Evolutionary conservation across 1,139 yeast genomes (phyloP).

Genomic region (Geotrichum cucujoidarum): DNA sequence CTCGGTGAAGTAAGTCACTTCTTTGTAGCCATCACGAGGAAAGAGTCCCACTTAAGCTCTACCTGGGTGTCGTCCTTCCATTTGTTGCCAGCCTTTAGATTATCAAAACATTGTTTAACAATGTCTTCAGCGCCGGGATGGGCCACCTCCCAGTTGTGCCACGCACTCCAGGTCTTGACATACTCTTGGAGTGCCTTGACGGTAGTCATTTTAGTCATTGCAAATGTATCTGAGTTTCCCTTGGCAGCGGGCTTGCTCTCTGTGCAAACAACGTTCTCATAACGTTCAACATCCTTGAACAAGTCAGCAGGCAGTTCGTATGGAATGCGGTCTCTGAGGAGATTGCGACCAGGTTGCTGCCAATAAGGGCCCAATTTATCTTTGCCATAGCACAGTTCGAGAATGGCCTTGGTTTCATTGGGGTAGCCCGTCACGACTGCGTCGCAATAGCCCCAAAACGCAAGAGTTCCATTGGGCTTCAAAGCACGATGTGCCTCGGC

Average conservation of each 20-base stretch:
- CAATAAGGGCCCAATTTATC: conserved; percentile 63
- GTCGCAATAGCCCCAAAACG: conserved; percentile 77
- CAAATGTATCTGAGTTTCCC: conserved; percentile 5
- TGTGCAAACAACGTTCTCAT: conserved; percentile 31
- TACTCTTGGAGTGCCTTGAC: conserved; percentile 42
- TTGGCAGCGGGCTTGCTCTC: conserved; percentile 20
- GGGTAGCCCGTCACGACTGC: conserved; percentile 46
- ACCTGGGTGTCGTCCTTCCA: conserved; percentile 46
- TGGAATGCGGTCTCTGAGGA: conserved; percentile 40
- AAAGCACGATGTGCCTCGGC: conserved; percentile 47
- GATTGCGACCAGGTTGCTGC: conserved; percentile 67
- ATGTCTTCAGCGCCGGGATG: conserved; percentile 35
- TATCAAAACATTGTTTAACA: conserved; percentile 41
- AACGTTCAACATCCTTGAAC: conserved; percentile 41
- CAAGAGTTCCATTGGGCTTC: conserved; percentile 58
- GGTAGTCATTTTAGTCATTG: conserved; percentile 26
- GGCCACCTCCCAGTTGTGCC: conserved; percentile 56
- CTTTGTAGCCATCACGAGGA: conserved; percentile 43
- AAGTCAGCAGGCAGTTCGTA: conserved; percentile 42
- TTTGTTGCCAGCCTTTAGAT: conserved; percentile 40
- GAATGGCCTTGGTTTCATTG: conserved; percentile 41
- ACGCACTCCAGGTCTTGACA: conserved; percentile 46
- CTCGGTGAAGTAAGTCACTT: too few relatives aligned
- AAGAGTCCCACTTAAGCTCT: conserved; percentile 56
- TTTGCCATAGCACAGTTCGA: conserved; percentile 42